Evolutionary conservation across 495 filamentous ascomycete species (phyloP).

Genomic region (Glonium stellatum): DNA sequence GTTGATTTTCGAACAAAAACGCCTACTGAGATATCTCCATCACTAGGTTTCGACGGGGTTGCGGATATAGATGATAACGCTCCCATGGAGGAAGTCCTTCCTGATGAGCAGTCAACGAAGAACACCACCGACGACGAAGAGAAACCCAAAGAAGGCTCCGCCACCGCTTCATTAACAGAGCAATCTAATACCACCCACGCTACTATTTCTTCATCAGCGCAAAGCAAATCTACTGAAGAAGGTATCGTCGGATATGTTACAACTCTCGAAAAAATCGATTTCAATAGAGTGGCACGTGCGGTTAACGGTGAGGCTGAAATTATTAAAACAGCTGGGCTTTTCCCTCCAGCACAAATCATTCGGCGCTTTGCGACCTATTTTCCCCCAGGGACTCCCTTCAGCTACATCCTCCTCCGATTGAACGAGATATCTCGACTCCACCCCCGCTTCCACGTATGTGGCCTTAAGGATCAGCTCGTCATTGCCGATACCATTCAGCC

Average conservation of each 20-base stretch:
- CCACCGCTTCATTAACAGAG: too few relatives aligned
- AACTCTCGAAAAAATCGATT: constrained; percentile 64
- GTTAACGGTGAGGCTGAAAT: constrained; percentile 58
- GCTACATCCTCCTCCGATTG: constrained; percentile 66
- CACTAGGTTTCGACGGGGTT: too few relatives aligned
- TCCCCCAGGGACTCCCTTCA: constrained; percentile 65
- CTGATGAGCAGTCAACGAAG: neutral
- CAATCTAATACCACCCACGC: too few relatives aligned
- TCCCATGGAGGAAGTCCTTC: too few relatives aligned
- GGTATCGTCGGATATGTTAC: constrained; percentile 67
- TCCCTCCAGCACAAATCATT: constrained; percentile 59
- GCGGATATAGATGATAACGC: too few relatives aligned
- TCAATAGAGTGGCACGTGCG: constrained; percentile 51
- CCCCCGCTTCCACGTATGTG: constrained; percentile 66
- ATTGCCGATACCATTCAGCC: constrained; percentile 65
- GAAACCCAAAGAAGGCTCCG: too few relatives aligned
- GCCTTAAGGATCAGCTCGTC: constrained; percentile 47
- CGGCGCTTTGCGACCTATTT: constrained; percentile 71
- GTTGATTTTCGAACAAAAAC: too few relatives aligned
- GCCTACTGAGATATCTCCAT: too few relatives aligned
- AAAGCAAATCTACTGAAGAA: too few relatives aligned
- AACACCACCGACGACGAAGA: neutral
- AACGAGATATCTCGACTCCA: constrained; percentile 55
- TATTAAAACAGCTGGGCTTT: constrained; percentile 65
- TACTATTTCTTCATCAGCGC: too few relatives aligned